phyloP scores from a whole-genome alignment of 495 filamentous ascomycete genomes.

The Penicillium turbatum region DNA sequence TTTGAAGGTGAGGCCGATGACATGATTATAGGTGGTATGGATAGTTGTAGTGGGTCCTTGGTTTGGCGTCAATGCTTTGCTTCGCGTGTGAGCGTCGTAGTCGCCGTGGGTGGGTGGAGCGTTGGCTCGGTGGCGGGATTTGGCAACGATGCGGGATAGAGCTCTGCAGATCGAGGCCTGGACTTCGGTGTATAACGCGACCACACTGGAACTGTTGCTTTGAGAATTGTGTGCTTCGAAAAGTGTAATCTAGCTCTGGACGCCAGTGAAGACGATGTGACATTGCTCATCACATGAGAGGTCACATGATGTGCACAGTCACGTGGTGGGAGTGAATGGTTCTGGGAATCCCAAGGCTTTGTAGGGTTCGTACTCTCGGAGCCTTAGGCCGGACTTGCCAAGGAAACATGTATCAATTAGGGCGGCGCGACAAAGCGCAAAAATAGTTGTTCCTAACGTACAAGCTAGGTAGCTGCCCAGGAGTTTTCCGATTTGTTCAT shows the following conservation, averaged over 20 bases:
- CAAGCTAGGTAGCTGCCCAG: too few species aligned
- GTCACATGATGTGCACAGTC: background rate
- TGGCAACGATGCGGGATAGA: background rate
- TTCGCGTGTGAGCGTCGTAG: constrained; percentile 21
- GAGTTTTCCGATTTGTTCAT: too few species aligned
- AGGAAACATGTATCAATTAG: too few species aligned
- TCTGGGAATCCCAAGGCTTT: too few species aligned
- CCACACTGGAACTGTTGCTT: background rate
- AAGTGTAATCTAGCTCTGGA: background rate
- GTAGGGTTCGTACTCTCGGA: too few species aligned
- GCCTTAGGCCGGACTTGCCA: too few species aligned
- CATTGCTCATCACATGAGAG: background rate
- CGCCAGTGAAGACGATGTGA: background rate
- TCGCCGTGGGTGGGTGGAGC: background rate
- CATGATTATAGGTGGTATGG: constrained; percentile 65
- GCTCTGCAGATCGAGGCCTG: background rate
- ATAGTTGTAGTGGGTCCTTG: constrained; percentile 20
- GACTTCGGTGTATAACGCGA: background rate
- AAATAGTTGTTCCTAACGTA: too few species aligned
- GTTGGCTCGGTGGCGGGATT: background rate
- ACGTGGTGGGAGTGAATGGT: background rate
- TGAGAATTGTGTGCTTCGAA: background rate
- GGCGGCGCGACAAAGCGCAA: too few species aligned
- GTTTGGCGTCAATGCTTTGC: constrained; percentile 29
- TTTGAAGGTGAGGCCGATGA: constrained; percentile 88